Base-by-base conservation (phyloP, 2,329 filamentous ascomycete genomes). In the Ophiostoma australiae region DNA sequence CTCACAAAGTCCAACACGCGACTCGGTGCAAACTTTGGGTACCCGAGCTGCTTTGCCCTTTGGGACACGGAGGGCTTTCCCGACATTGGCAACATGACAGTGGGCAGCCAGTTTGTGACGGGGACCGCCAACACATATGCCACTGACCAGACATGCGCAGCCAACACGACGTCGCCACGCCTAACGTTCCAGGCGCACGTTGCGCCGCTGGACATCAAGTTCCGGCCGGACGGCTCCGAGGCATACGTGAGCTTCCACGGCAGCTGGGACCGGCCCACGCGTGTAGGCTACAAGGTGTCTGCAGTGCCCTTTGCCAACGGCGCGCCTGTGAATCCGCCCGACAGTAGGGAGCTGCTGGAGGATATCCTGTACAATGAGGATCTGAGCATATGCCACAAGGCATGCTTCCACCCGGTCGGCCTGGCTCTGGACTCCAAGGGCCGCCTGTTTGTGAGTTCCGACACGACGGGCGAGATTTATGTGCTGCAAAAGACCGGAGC, bases 171-270 rank as follows among this genome's bases (percentile, higher is more conserved):
- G 2, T 20, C 48, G n/a, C 48, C 48, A 5, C 48, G 48, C 7
- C 20, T 52, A 8, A 52, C 48, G n/a, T 52, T 52, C 48, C 17
- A 20, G 17, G 48, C 48, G 8, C 48, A 52, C 17, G 6, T n/a
- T 52, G 48, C 48, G 48, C 48, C 48, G n/a, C n/a, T 52, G 17
- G 48, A 52, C 4, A 77, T 85, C 37, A 87, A 87, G 73, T 93
- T 93, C 80, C 83, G 86, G 73, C 76, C 81, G 0, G 79, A 83
- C 58, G 86, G 86, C 48, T 84, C 83, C 15, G 84, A 82, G 1
- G 90, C 89, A 0, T 93, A 86, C 79, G 80, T 93, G 23, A 83
- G 87, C 0, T 91, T 93, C 79, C 90, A 92, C 78, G 90, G 91
- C 17, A 90, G 86, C 78, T 92, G 90, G 81, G 79, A 83, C 75